Conservation (phyloP, 257 asterid species). For the Forsythia viridissima region DNA sequence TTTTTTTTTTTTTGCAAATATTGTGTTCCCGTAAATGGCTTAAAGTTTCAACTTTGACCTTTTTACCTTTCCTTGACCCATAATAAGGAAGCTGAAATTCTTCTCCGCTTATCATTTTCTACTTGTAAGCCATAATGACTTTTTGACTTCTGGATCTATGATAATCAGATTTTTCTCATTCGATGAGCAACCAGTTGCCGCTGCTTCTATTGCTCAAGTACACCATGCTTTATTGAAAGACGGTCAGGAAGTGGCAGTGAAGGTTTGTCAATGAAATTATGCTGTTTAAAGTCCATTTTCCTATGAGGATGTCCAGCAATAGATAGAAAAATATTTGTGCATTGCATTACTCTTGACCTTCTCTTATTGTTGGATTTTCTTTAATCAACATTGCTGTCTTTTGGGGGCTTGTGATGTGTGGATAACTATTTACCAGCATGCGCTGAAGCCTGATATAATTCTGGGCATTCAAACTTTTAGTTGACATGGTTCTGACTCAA, state of each 20-base stretch:
- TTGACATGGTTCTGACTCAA: not conserved
- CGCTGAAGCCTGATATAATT: not conserved
- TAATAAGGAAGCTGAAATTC: slow-evolving; percentile 1
- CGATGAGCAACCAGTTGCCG: slow-evolving; percentile 91
- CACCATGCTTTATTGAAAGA: slow-evolving; percentile 81
- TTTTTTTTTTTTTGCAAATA: not conserved
- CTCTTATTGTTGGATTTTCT: not conserved
- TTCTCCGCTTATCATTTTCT: not conserved
- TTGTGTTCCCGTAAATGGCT: not conserved
- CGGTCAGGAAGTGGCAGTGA: slow-evolving; percentile 82
- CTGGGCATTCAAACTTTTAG: not conserved
- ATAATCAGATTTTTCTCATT: slow-evolving; percentile 69
- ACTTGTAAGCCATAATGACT: slow-evolving; percentile 16
- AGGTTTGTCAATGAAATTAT: slow-evolving; percentile 50
- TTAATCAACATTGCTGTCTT: slow-evolving; percentile 7
- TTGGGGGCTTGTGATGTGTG: slow-evolving; percentile 1
- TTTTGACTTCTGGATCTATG: slow-evolving; percentile 29
- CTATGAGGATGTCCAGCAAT: slow-evolving; percentile 9
- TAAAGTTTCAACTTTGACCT: not conserved
- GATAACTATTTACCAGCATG: not conserved
- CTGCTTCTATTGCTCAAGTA: slow-evolving; percentile 99
- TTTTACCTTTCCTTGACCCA: slow-evolving; percentile 10
- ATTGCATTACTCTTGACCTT: not conserved
- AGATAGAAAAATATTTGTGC: slow-evolving; percentile 10
- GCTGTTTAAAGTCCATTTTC: slow-evolving; percentile 16